phyloP scores from a whole-genome alignment of 345 rosid species.

The Heritiera fomes region DNA sequence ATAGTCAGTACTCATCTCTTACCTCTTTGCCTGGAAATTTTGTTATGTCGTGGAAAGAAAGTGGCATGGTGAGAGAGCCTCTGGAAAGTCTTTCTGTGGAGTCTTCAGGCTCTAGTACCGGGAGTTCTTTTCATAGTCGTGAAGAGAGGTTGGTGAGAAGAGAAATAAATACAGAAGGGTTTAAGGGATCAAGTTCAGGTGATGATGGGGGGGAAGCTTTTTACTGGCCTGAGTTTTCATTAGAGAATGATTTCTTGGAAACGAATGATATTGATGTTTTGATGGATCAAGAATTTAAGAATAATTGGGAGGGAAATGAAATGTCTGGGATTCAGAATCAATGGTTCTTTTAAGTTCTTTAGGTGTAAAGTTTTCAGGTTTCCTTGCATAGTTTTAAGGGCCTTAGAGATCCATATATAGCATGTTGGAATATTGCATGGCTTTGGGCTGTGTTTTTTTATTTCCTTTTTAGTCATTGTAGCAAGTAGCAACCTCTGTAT shows the following conservation, averaged over 20 bases:
- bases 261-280: conserved; percentile 38
- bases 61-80: background rate
- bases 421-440: background rate
- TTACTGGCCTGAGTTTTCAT: conserved; percentile 26
- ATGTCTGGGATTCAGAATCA: conserved; percentile 8
- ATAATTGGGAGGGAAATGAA: conserved; percentile 34
- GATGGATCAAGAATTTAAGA: conserved; percentile 37
- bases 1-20: background rate
- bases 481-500: background rate
- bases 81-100: background rate
- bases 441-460: background rate
- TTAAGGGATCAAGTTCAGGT: conserved; percentile 1
- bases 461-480: background rate
- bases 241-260: conserved; percentile 36
- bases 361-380: conserved; percentile 1
- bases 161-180: background rate
- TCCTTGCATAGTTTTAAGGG: background rate
- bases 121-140: background rate
- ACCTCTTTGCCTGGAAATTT: background rate
- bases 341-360: background rate
- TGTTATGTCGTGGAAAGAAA: background rate
- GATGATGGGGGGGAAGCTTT: background rate
- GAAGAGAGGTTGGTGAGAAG: background rate
- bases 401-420: background rate
- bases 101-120: background rate